Conservation (phyloP, 1,139 yeast species). For the Komagataea norvegica region DNA sequence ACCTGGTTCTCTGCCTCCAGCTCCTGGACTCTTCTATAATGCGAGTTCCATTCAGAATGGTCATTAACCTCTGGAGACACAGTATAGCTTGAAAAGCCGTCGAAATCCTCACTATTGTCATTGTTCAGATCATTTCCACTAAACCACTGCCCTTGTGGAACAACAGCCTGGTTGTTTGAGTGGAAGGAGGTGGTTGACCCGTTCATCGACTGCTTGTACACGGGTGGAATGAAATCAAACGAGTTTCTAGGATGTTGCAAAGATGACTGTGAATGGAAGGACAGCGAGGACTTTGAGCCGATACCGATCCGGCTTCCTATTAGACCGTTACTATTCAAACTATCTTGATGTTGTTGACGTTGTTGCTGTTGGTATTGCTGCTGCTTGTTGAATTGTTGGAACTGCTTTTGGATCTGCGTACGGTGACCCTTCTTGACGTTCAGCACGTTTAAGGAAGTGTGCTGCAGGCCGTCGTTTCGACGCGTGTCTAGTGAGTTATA, state of each 20-base stretch:
- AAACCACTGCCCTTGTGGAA: constrained; percentile 10
- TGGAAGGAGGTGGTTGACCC: neutral
- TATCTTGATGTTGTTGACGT: neutral
- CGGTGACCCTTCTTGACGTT: constrained; percentile 20
- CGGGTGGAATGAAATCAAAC: constrained; percentile 5
- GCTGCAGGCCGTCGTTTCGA: constrained; percentile 16
- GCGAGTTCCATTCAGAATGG: neutral
- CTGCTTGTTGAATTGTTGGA: constrained; percentile 22
- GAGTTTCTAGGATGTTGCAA: neutral
- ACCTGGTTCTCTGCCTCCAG: constrained; percentile 12
- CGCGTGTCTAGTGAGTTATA: constrained; percentile 12
- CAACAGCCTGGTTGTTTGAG: neutral
- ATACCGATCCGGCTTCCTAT: neutral
- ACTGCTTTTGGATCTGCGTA: constrained; percentile 23
- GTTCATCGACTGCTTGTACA: neutral
- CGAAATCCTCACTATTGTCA: neutral
- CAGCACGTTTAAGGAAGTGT: constrained; percentile 23
- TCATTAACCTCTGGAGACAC: constrained; percentile 6
- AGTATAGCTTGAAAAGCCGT: constrained; percentile 5
- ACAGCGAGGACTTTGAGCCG: constrained; percentile 7
- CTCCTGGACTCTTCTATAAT: constrained; percentile 4
- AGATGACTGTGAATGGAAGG: constrained; percentile 7
- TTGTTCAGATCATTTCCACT: constrained; percentile 1
- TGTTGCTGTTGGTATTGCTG: constrained; percentile 1
- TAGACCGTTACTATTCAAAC: neutral